These are phyloP conservation scores for Fusarium anthophilum DNA, from an alignment of 2,329 filamentous ascomycete species.

Conservation along the genomic window DNA sequence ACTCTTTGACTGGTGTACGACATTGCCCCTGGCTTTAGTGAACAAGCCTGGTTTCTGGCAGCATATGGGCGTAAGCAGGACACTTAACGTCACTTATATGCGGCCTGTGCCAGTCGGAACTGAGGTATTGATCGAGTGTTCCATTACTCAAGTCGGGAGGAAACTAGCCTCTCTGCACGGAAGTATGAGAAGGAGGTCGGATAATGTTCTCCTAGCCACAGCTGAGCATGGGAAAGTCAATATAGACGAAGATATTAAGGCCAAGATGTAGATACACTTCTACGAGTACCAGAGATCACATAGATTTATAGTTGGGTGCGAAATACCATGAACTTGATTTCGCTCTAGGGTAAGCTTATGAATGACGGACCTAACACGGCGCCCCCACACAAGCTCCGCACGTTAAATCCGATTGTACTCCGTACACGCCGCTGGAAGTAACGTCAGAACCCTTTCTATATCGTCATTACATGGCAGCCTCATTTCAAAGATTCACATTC, in stretches of 20 bases:
- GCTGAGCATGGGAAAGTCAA: constrained; percentile 74
- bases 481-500: neutral
- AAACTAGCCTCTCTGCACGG: constrained; percentile 63
- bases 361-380: neutral
- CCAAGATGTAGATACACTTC: constrained; percentile 24
- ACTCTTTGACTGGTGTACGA: constrained; percentile 74
- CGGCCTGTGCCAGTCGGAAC: constrained; percentile 65
- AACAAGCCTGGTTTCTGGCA: constrained; percentile 69
- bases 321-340: neutral
- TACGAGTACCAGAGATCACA: neutral
- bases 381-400: constrained; percentile 17
- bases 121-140: constrained; percentile 63
- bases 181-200: constrained; percentile 62
- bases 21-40: constrained; percentile 64
- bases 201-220: constrained; percentile 62
- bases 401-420: constrained; percentile 23
- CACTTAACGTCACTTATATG: constrained; percentile 73
- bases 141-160: constrained; percentile 66
- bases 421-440: neutral
- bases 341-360: constrained; percentile 2
- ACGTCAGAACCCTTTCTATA: constrained; percentile 18
- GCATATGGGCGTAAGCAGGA: constrained; percentile 70
- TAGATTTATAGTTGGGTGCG: neutral
- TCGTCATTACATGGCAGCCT: constrained; percentile 24
- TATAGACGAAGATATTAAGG: constrained; percentile 57